Base-by-base conservation (phyloP, 2,329 filamentous ascomycete genomes). In the Exserohilum rostratum region DNA sequence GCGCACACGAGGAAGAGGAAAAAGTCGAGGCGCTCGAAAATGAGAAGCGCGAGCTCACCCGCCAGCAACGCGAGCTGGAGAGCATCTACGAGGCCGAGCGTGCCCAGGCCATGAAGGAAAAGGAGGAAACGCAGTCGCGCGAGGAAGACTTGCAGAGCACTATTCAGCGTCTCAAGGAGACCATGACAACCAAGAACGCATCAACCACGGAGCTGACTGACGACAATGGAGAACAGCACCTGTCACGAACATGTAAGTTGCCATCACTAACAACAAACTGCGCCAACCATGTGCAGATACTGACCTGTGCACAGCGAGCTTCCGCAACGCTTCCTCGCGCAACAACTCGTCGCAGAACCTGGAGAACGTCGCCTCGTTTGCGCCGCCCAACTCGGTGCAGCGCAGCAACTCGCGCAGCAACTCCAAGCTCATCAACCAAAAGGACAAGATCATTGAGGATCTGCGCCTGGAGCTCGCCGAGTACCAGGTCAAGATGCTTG, bases 381-480 rank as follows among this genome's bases (percentile, higher is more conserved):
- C 93, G 7, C 93, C 93, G 12, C 90, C 91, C 1, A 89, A 89
- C 13, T 91, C 91, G 3, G 78, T 96, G 49, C 87, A 93, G 67
- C 89, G 91, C 61, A 96, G 91, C 81, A 90, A 96, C 67, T 96
- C 92, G 30, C 85, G 90, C 60, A 96, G 90, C 74, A 93, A 90
- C 76, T 96, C 92, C 12, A 96, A 93, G 75, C 82, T 96, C 47
- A 84, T 98, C 46, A 83, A 96, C 65, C 93, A 98, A 75, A 99
- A 98, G 76, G 95, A 99, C 77, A 95, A 96, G 78, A 82, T 97
- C 55, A 98, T 99, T 66, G 93, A 98, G 74, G 91, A 90, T 10
- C 82, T 99, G 58, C 86, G 93, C 52, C 84, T 98, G 22, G 95
- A 99, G 74, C 84, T 99, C 44, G 93, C 95, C 38, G 95, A 98